Evolutionary conservation across 2,329 filamentous ascomycete genomes (phyloP), one percentile per base, ranked within the genome.

Genomic region (Monosporascus ibericus): DNA sequence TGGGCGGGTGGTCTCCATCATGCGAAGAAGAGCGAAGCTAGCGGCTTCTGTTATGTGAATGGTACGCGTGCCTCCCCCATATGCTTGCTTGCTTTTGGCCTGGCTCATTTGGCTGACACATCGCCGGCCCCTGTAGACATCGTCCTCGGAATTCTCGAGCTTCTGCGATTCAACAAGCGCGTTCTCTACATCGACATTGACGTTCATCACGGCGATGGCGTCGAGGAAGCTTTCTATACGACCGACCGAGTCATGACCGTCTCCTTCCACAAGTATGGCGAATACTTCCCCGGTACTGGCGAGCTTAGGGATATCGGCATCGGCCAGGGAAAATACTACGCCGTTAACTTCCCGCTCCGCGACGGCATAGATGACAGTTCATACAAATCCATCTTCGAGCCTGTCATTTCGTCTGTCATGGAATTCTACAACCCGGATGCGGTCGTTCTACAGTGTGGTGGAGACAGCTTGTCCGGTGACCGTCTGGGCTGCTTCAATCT

Each of bases 121-220:
- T 44, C 8, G 18, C 85, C 81, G 14, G 11, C 82, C 75, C 22
- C 81, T 76, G 61, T 74, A 96, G 82, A 99, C 71, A 97, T 99
- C 57, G 94, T 99, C 36, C 86, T 99, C 39, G 91, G 90, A 34
- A 95, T 96, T 60, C 85, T 97, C 48, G 90, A 97, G 66, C 82
- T 99, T 3, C 79, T 99, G 8, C 89, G 90, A 51, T 86, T 91
- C 70, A 90, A 96, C 67, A 88, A 94, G 65, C 88, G 94, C 52
- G 92, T 99, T n/a, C 82, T 99, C 48, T 99, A 99, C 74, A 90
- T 99, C 69, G 91, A 96, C 65, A 95, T 96, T 56, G 91, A 96
- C 66, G 91, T 96, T 17, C 91, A 96, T 69, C 91, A 96, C 63
- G 91, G 91, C 51, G 91, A 96, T 65, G 91, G 91, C 57, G 91